Evolutionary conservation across 2,329 filamentous ascomycete genomes (phyloP).

Genomic region (Aaosphaeria pasadenensis): DNA sequence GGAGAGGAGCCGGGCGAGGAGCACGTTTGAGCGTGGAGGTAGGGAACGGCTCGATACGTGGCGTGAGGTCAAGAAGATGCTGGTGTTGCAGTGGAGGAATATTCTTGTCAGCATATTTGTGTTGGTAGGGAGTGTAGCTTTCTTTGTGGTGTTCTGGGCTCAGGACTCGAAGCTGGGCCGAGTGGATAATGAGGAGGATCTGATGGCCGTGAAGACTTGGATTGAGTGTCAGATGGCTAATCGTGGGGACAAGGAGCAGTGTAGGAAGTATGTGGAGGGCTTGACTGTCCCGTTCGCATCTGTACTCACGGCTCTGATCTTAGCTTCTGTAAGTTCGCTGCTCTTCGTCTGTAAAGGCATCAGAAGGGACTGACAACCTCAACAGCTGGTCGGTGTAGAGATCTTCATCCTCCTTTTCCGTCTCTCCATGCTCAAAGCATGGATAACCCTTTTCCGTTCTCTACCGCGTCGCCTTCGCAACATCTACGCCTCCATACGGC

Average conservation of each 20-base stretch:
- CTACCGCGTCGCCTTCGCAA: constrained; percentile 6
- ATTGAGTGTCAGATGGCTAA: constrained; percentile 19
- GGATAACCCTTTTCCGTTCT: constrained; percentile 15
- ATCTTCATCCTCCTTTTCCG: constrained; percentile 32
- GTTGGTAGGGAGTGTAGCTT: constrained; percentile 21
- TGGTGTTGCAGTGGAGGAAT: constrained; percentile 28
- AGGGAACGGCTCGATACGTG: constrained; percentile 14
- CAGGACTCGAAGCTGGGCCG: constrained; percentile 20
- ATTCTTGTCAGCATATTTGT: constrained; percentile 22
- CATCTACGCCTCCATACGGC: constrained; percentile 2
- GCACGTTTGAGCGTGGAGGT: not conserved
- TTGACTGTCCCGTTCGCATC: constrained; percentile 15
- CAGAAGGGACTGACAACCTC: not conserved
- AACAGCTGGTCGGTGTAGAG: constrained; percentile 35
- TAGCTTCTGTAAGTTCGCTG: constrained; percentile 23
- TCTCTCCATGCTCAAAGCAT: constrained; percentile 21
- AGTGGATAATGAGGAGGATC: constrained; percentile 15
- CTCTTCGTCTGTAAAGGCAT: not conserved
- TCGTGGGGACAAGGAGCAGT: constrained; percentile 18
- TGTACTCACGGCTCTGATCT: constrained; percentile 19
- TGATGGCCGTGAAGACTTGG: constrained; percentile 21
- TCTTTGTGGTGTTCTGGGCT: constrained; percentile 27
- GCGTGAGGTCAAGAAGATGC: constrained; percentile 18
- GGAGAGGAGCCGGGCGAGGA: not conserved
- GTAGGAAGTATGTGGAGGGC: constrained; percentile 19